Conservation (phyloP, 441 rosid genomes). For the Populus tomentosa region DNA sequence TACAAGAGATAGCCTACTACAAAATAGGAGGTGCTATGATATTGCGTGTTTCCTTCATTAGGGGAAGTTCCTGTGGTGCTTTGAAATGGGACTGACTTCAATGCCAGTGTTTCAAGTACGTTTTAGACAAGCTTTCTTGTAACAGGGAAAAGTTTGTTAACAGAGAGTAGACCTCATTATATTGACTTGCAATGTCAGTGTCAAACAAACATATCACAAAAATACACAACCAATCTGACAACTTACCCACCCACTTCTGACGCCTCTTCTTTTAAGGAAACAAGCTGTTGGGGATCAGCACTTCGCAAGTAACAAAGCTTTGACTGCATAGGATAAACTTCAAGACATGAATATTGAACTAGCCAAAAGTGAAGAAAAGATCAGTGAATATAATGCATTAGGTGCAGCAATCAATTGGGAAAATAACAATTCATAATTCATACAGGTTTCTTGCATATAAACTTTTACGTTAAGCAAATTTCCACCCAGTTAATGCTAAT, state of each 20-base stretch:
- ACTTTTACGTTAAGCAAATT: background rate
- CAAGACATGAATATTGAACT: constrained; percentile 12
- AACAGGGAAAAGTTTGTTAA: background rate
- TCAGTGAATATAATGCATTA: background rate
- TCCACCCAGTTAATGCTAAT: background rate
- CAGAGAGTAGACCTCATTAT: background rate
- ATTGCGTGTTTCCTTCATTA: background rate
- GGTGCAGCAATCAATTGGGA: background rate
- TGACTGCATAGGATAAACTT: constrained; percentile 51
- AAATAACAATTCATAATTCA: background rate
- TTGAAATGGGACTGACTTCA: background rate
- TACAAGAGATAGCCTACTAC: background rate
- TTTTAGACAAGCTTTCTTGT: background rate
- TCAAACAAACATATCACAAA: background rate
- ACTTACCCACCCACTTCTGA: constrained; percentile 96
- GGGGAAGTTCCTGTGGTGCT: background rate
- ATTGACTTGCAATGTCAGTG: background rate
- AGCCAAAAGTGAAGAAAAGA: background rate
- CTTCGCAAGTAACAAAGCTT: constrained; percentile 67
- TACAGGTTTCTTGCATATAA: background rate
- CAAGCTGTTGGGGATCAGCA: constrained; percentile 54
- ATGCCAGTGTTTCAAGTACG: background rate
- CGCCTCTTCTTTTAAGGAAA: constrained; percentile 70
- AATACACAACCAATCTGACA: background rate
- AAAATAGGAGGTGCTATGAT: background rate